Evolutionary conservation across 75 land plant species (phyloP).

Genomic region (Larix kaempferi): DNA sequence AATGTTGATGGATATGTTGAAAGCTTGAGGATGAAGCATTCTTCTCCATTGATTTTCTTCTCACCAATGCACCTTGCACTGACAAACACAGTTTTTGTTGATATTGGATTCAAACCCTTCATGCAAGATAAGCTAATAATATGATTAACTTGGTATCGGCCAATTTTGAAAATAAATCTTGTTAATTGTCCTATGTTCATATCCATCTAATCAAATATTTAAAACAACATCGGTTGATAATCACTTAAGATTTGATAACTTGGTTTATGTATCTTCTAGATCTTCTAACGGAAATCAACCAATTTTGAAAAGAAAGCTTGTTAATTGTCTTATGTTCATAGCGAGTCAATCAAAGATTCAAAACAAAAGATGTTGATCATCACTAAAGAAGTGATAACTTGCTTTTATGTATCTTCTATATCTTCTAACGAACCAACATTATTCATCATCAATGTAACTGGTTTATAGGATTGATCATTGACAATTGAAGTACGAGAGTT

Average conservation of each 20-base stretch:
- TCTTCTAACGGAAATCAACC: not conserved
- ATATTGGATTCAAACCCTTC: slow-evolving; percentile 48
- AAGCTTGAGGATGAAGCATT: slow-evolving; percentile 45
- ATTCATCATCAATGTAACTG: not conserved
- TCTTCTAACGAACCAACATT: not conserved
- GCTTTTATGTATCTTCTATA: no score
- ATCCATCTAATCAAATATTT: not conserved
- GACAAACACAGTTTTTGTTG: slow-evolving; percentile 38
- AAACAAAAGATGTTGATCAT: no score
- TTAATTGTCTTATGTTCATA: no score
- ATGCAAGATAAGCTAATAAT: not conserved
- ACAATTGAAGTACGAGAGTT: not conserved
- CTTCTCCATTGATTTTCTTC: slow-evolving; percentile 41
- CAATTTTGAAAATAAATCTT: not conserved
- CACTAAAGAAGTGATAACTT: no score
- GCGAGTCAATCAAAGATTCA: not conserved
- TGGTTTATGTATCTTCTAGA: no score
- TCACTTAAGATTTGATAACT: no score
- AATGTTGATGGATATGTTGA: slow-evolving; percentile 27
- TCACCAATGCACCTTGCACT: slow-evolving; percentile 44
- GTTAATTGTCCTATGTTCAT: no score
- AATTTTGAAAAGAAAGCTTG: not conserved
- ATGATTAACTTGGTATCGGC: not conserved
- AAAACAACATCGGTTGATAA: no score
- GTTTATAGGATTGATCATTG: not conserved